Evolutionary conservation across 1,139 yeast species (phyloP), one percentile per base, ranked within the genome.

Genomic region (Lodderomyces margitis): DNA sequence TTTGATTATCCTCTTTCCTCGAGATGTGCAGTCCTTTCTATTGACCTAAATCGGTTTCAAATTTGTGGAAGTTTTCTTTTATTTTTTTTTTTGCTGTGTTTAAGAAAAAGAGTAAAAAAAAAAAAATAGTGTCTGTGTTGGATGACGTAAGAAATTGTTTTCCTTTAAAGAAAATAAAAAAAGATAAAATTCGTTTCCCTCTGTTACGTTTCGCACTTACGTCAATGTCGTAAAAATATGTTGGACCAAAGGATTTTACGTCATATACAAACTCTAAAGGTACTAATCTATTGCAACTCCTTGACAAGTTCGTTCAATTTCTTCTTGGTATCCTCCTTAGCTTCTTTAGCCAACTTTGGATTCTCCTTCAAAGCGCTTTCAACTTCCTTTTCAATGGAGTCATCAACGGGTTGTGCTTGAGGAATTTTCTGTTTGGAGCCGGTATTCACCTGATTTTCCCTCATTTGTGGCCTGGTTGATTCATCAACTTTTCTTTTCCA

Each of bases 401-500:
- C 32, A 40, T 68, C 66, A 9, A 62, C 76, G 1, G 75, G 75
- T 31, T 69, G 74, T 3, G 78, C 78, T 43, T 62, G 59, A 2
- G 77, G 76, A 2, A 60, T 58, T 27, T 66, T 56, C 38, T 64
- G 57, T 45, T 62, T 64, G 49, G 66, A 68, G 15, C 60, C 50
- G 24, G 45, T 44, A 15, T 47, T 46, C 9, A 43, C 45, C 37
- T 45, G 48, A 5, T 55, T 50, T 15, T 43, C 49, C 23, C 39
- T 40, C 38, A 53, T 55, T 45, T 51, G 51, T 21, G 48, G 48
- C 24, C 57, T 57, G 36, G 52, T 55, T 46, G 52, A 52, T 46
- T 54, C 53, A 36, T 53, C 51, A 46, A 57, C 37, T 36, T 45
- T 55, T 51, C 77, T 62, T 47, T 57, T 52, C 89, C 92, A 85